A percentile compares a stretch with the other conserved stretches of the same genome.
Evolutionary conservation across 495 filamentous ascomycete genomes (phyloP).

Genomic region (Parachaetomium inaequale): DNA sequence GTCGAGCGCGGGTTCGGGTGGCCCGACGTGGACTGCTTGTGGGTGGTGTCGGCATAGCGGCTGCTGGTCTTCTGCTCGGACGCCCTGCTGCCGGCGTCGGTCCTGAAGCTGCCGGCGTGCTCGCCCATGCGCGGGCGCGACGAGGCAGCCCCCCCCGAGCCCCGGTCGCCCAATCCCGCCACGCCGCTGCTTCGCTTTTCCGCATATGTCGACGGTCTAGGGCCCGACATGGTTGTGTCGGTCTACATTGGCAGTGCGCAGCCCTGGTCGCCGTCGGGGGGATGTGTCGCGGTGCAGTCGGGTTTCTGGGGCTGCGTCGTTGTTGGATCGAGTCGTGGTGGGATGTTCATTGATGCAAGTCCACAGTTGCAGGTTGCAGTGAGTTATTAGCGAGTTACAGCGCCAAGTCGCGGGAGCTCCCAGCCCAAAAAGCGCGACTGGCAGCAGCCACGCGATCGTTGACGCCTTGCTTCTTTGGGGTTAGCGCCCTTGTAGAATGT

Average conservation of each 20-base stretch:
- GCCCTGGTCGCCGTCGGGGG: constrained; percentile 10
- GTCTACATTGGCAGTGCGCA: constrained; percentile 30
- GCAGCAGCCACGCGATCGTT: constrained; percentile 1
- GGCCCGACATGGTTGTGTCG: constrained; percentile 35
- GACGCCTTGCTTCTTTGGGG: constrained; percentile 3
- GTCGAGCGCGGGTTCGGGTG: constrained; percentile 35
- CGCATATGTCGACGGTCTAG: constrained; percentile 33
- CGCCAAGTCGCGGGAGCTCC: constrained; percentile 18
- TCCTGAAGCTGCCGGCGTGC: constrained; percentile 22
- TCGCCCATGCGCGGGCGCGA: constrained; percentile 37
- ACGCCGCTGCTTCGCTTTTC: constrained; percentile 40
- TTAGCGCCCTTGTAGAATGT: not conserved
- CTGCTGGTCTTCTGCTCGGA: constrained; percentile 18
- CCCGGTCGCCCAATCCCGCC: constrained; percentile 31
- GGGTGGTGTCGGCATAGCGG: constrained; percentile 24
- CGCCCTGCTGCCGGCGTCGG: no score
- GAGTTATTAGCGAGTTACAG: not conserved
- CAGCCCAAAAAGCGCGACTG: constrained; percentile 18
- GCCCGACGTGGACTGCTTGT: constrained; percentile 45
- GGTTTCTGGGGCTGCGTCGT: not conserved
- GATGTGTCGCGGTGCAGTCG: constrained; percentile 12
- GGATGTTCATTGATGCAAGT: not conserved
- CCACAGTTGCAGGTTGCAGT: not conserved
- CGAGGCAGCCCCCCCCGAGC: constrained; percentile 11
- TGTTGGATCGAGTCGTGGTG: not conserved